Evolutionary conservation across 148 eudicot species (phyloP).

Genomic region (Linanthus parryae): DNA sequence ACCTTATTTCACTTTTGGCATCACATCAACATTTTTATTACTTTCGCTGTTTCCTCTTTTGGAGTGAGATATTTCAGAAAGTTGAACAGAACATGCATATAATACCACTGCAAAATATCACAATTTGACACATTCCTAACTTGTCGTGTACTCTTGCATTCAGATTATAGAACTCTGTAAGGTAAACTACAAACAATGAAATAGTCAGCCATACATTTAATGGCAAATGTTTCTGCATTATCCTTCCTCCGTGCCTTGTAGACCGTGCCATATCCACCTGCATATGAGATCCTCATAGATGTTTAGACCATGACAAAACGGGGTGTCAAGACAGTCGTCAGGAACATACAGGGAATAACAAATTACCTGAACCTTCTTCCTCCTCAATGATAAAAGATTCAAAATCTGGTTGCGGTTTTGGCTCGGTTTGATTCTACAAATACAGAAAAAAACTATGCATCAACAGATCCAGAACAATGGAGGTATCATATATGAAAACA

Average conservation of each 20-base stretch:
- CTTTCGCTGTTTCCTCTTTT: no score
- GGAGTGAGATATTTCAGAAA: no score
- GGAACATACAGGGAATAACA: slow-evolving; percentile 5
- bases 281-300: slow-evolving; percentile 11
- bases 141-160: no score
- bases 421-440: slow-evolving; percentile 37
- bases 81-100: no score
- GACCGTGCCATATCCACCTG: slow-evolving; percentile 99
- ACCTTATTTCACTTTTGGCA: no score
- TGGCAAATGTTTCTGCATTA: slow-evolving; percentile 75
- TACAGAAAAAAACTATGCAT: slow-evolving; percentile 3
- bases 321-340: not conserved
- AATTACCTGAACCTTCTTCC: slow-evolving; percentile 99
- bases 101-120: no score
- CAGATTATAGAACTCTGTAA: no score
- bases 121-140: no score
- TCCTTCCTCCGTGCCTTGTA: slow-evolving; percentile 76
- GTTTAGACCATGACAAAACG: not conserved
- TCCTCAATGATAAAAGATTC: slow-evolving; percentile 63
- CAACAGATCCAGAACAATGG: not conserved
- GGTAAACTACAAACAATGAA: no score
- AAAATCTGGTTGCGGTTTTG: slow-evolving; percentile 53
- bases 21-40: no score
- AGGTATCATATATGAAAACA: not conserved
- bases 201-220: slow-evolving; percentile 81